Percentiles rank a stretch among this genome's conserved stretches.
These are phyloP conservation scores for Apiotrichum domesticum DNA, from an alignment of 1,284 basidiomycete genomes.

Conservation along the genomic window DNA sequence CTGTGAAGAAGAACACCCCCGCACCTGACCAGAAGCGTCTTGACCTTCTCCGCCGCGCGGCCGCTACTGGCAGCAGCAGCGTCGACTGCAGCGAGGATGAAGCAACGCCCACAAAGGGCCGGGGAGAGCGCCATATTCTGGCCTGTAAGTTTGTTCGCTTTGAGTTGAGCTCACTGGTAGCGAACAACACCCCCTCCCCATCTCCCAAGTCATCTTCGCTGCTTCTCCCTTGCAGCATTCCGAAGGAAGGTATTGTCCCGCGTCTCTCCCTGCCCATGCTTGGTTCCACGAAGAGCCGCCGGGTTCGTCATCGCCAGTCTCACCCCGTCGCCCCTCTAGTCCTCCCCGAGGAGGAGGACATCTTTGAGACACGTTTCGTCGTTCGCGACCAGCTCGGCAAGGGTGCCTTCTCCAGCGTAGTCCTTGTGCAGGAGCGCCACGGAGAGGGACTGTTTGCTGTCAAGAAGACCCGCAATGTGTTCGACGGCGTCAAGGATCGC, in stretches of 20 bases:
- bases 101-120: slow-evolving; percentile 43
- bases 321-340: slow-evolving; percentile 29
- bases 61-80: slow-evolving; percentile 28
- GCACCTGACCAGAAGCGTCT: slow-evolving; percentile 14
- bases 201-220: slow-evolving; percentile 16
- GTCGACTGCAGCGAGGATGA: slow-evolving; percentile 43
- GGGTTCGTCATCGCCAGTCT: slow-evolving; percentile 45
- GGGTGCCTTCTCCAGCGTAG: slow-evolving; percentile 90
- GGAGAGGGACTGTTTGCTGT: slow-evolving; percentile 68
- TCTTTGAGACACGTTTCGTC: slow-evolving; percentile 55
- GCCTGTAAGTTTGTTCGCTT: not conserved
- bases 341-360: slow-evolving; percentile 32
- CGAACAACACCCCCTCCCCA: slow-evolving; percentile 25
- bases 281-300: slow-evolving; percentile 30
- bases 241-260: slow-evolving; percentile 22
- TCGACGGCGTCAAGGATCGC: slow-evolving; percentile 83
- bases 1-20: not conserved
- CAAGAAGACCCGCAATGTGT: slow-evolving; percentile 83
- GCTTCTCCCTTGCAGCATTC: slow-evolving; percentile 7
- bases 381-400: slow-evolving; percentile 77
- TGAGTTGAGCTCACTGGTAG: not conserved
- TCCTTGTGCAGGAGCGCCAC: slow-evolving; percentile 74
- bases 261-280: slow-evolving; percentile 44
- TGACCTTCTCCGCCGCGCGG: slow-evolving; percentile 29
- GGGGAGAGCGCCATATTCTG: slow-evolving; percentile 17